phyloP scores from a whole-genome alignment of 1,284 basidiomycete genomes.

The Cutaneotrichosporon sp. region DNA sequence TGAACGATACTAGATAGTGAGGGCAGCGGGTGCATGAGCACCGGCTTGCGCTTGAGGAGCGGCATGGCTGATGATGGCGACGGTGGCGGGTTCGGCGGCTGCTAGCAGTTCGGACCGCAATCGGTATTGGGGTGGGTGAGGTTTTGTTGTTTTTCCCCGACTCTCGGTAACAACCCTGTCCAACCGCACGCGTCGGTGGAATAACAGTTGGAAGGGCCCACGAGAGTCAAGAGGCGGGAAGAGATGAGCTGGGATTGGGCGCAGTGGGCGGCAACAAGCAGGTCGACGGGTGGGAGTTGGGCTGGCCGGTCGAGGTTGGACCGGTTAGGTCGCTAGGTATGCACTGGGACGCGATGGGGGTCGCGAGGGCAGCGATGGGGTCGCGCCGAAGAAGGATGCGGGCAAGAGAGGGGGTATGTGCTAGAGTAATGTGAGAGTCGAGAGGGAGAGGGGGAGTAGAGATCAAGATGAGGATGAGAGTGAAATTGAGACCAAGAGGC shows the following conservation, averaged over 20 bases:
- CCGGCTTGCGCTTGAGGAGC: slow-evolving; percentile 83
- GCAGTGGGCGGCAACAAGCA: background rate
- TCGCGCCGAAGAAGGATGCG: background rate
- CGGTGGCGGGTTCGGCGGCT: too few relatives aligned
- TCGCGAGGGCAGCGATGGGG: slow-evolving; percentile 1
- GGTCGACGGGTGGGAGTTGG: background rate
- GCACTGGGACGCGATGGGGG: background rate
- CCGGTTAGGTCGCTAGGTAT: too few relatives aligned
- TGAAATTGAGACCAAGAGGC: background rate
- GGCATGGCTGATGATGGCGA: slow-evolving; percentile 57
- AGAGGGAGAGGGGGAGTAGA: too few relatives aligned
- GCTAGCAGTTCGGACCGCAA: too few relatives aligned
- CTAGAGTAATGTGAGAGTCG: background rate
- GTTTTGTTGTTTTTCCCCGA: slow-evolving; percentile 4
- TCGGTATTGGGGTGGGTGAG: background rate
- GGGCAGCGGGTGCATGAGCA: slow-evolving; percentile 62
- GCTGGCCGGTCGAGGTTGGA: too few relatives aligned
- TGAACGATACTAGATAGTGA: slow-evolving; percentile 27
- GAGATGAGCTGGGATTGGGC: background rate
- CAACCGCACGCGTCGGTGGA: background rate
- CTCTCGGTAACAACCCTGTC: background rate
- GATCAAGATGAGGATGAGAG: background rate
- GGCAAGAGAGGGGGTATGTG: background rate
- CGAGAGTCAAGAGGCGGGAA: background rate
- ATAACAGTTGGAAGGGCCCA: background rate